Conservation (phyloP, 352 stramenopile species). For the Phytophthora brassicae region DNA sequence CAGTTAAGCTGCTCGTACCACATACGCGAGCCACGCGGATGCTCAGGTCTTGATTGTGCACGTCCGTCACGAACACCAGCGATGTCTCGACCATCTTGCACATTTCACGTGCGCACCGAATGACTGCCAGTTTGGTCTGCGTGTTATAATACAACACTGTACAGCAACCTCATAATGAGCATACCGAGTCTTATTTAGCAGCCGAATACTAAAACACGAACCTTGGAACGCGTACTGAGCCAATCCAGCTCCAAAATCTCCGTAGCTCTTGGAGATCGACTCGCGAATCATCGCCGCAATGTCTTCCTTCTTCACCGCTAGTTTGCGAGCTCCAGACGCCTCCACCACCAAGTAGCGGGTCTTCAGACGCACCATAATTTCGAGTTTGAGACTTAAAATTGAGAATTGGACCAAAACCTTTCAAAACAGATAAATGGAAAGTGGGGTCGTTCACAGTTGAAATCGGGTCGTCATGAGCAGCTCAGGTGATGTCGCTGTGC, state of each 20-base stretch:
- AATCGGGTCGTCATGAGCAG: constrained; percentile 30
- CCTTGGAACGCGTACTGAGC: constrained; percentile 83
- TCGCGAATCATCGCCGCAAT: constrained; percentile 57
- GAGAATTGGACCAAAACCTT: not conserved
- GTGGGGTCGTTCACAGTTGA: constrained; percentile 6
- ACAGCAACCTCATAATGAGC: constrained; percentile 11
- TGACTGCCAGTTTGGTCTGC: constrained; percentile 51
- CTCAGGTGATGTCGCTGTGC: constrained; percentile 42
- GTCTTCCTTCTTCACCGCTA: constrained; percentile 61
- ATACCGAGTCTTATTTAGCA: not conserved
- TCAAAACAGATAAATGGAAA: not conserved
- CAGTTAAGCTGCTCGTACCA: constrained; percentile 39
- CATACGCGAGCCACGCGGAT: constrained; percentile 68
- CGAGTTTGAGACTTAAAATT: too few species aligned
- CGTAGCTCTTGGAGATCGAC: constrained; percentile 67
- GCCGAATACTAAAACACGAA: constrained; percentile 9
- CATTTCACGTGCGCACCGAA: constrained; percentile 69
- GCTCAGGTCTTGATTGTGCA: constrained; percentile 58
- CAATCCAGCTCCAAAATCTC: constrained; percentile 65
- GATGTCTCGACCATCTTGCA: constrained; percentile 76
- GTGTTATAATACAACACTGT: constrained; percentile 69
- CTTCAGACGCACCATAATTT: constrained; percentile 77
- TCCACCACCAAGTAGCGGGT: constrained; percentile 76
- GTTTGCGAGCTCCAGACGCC: constrained; percentile 44
- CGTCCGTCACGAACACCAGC: constrained; percentile 70